phyloP scores from a whole-genome alignment of 805 yeast genomes.

The Pichia pseudocactophila region DNA sequence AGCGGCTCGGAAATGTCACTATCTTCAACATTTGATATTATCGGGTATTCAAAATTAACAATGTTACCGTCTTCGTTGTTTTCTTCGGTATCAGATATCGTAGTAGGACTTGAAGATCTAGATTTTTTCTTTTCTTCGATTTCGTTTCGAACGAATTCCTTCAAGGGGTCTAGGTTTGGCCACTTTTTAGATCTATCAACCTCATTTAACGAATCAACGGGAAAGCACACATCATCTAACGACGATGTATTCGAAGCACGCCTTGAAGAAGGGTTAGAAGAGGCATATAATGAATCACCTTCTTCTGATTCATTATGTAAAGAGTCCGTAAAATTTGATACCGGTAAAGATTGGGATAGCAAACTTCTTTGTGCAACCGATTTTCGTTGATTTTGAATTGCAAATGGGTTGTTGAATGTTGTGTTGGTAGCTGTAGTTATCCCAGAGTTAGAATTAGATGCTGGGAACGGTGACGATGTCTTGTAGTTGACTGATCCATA shows the following conservation, averaged over 20 bases:
- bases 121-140: slow-evolving; percentile 27
- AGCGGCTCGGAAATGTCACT: slow-evolving; percentile 20
- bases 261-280: slow-evolving; percentile 58
- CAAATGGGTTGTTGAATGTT: not conserved
- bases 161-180: slow-evolving; percentile 77
- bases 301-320: not conserved
- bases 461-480: not conserved
- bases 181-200: slow-evolving; percentile 35
- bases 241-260: slow-evolving; percentile 61
- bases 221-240: slow-evolving; percentile 87
- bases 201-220: slow-evolving; percentile 47
- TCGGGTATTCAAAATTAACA: slow-evolving; percentile 34
- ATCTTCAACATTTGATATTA: slow-evolving; percentile 25
- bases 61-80: slow-evolving; percentile 2
- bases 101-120: slow-evolving; percentile 19
- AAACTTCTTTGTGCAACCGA: slow-evolving; percentile 1
- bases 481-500: not conserved
- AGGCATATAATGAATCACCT: slow-evolving; percentile 23
- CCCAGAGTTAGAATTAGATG: not conserved
- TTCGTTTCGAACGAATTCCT: slow-evolving; percentile 73
- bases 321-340: not conserved
- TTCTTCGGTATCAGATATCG: slow-evolving; percentile 2
- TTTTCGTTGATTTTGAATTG: not conserved
- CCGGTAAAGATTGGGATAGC: slow-evolving; percentile 7
- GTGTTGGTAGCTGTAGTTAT: too few species aligned